Percentiles rank a stretch among this genome's conserved stretches.
Conservation (phyloP, 1,284 basidiomycete genomes). For the Sporisorium exsertum region DNA sequence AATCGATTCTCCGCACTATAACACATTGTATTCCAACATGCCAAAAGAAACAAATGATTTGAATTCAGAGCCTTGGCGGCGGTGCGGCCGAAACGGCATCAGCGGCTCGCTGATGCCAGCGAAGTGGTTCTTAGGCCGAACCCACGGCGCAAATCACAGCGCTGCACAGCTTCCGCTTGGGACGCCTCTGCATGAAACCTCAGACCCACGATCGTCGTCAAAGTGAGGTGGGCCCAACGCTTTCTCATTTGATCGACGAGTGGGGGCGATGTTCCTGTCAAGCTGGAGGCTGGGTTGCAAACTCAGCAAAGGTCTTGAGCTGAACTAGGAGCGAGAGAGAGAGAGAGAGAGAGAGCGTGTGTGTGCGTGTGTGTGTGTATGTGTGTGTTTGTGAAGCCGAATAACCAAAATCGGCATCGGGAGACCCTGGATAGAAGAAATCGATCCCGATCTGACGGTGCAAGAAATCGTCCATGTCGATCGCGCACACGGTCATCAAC, state of each 20-base stretch:
- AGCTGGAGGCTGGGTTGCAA: too few relatives aligned
- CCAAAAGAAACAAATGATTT: not conserved
- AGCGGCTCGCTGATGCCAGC: not conserved
- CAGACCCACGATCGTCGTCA: too few relatives aligned
- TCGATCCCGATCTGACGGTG: not conserved
- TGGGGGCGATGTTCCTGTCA: too few relatives aligned
- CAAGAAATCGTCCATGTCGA: not conserved
- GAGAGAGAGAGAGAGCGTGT: too few relatives aligned
- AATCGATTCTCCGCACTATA: not conserved
- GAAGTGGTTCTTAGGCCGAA: not conserved
- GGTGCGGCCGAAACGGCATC: not conserved
- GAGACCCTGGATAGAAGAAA: not conserved
- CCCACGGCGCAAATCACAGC: not conserved
- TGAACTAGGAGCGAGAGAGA: too few relatives aligned
- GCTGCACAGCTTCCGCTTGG: not conserved
- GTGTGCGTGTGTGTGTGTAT: too few relatives aligned
- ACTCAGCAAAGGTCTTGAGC: too few relatives aligned
- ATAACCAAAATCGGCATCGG: too few relatives aligned
- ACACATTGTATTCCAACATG: not conserved
- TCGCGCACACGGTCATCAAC: conserved; percentile 5
- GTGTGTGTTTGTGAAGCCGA: too few relatives aligned
- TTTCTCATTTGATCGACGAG: too few relatives aligned
- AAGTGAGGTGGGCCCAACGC: too few relatives aligned
- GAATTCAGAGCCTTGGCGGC: not conserved
- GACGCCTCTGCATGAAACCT: not conserved